Evolutionary conservation across 768 basidiomycete species (phyloP), one percentile per base, ranked within the genome.

Genomic region (Melanogaster broomeanus): DNA sequence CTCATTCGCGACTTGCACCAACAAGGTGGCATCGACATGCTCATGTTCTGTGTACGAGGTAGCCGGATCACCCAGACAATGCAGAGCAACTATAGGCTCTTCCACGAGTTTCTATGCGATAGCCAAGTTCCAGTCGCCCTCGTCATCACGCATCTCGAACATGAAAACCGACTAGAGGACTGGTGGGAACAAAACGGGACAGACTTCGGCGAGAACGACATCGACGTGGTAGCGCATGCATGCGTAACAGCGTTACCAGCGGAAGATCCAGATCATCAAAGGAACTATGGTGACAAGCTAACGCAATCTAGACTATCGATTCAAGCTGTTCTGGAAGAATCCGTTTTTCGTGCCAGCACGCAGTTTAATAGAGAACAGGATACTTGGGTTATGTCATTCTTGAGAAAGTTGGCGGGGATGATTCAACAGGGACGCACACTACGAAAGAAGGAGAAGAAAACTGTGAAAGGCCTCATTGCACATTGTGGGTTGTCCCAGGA

Each of bases 61-160:
- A 27, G 4, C 25, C 60, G 72, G 34, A 8, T 27, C 56, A 65
- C 53, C 35, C 64, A 62, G n/a, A 42, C 61, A 1, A 48, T 59
- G 19, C 49, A 60, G 34, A 59, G 63, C 35, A 72, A 71, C 48
- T 72, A 67, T 59, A 47, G 44, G n/a, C 45, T 69, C 3, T 68
- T 69, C 49, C 45, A 59, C 31, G 60, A 71, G 18, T 61, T 70
- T 18, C 63, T 73, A 16, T 73, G 71, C 44, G 63, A 61, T 21
- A 45, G 58, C 18, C 51, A 65, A 39, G 72, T 76, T 7, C 74
- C 76, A 4, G 63, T 72, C n/a, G 64, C 72, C 1, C 50, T 78
- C 16, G 63, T 71, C 6, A 60, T 77, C 31, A 77, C 74, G 3
- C 68, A 73, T 22, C 66, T 77, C 10, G 76, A 75, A 48, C 15